phyloP scores from a whole-genome alignment of 169 alveolate species.

The Prorocentrum cordatum region DNA sequence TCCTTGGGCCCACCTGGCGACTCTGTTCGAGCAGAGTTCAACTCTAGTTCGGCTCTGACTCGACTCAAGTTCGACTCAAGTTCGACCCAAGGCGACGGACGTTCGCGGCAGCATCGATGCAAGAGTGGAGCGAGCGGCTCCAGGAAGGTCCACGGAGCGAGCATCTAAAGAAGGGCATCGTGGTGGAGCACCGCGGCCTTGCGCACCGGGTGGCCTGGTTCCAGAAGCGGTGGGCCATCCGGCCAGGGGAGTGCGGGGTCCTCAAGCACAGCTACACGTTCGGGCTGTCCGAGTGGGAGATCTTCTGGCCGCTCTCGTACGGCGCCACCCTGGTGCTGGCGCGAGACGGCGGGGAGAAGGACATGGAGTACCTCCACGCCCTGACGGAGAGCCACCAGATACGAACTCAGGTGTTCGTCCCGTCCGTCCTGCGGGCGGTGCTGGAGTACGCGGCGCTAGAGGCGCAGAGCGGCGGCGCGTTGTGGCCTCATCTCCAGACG shows the following conservation, averaged over 20 bases:
- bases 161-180: too few species aligned
- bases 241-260: background rate
- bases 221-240: conserved; percentile 1
- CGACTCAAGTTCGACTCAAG: background rate
- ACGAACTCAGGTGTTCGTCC: conserved; percentile 21
- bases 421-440: background rate
- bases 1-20: background rate
- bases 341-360: conserved; percentile 4
- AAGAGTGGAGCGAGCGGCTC: too few species aligned
- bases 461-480: background rate
- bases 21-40: background rate
- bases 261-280: conserved; percentile 47
- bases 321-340: conserved; percentile 31
- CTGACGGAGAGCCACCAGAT: too few species aligned
- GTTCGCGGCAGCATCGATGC: too few species aligned
- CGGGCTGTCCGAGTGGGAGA: conserved; percentile 63
- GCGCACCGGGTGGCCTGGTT: background rate
- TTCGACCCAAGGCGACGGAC: background rate
- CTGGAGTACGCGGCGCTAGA: conserved; percentile 10
- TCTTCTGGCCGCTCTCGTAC: conserved; percentile 59
- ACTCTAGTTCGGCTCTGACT: background rate
- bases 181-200: conserved; percentile 14
- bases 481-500: background rate
- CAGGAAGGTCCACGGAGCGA: too few species aligned
- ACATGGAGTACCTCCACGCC: background rate